Conservation (phyloP, 768 basidiomycete genomes). For the Kwoniella bestiolae region DNA sequence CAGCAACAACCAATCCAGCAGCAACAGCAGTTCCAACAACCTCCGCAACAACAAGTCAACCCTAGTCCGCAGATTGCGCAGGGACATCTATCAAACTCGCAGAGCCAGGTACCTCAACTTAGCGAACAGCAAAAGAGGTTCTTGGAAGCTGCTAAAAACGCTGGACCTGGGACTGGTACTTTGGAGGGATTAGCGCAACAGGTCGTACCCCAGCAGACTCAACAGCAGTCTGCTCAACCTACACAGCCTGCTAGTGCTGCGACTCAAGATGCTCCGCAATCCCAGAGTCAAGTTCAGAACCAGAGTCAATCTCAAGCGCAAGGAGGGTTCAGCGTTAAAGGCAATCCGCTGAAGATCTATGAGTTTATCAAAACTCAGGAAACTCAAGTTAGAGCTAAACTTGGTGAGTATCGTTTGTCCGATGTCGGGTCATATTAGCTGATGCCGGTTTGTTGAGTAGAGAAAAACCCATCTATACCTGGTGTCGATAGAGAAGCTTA, state of each 20-base stretch:
- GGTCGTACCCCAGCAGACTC: slow-evolving; percentile 6
- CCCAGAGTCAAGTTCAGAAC: slow-evolving; percentile 7
- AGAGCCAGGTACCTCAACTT: slow-evolving; percentile 8
- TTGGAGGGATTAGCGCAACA: slow-evolving; percentile 10
- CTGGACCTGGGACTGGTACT: slow-evolving; percentile 4
- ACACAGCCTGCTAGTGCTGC: background rate
- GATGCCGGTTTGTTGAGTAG: no score
- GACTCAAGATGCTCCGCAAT: slow-evolving; percentile 10
- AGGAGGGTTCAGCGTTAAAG: slow-evolving; percentile 6
- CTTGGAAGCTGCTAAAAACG: slow-evolving; percentile 14
- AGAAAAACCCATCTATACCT: slow-evolving; percentile 9
- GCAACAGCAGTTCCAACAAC: slow-evolving; percentile 16
- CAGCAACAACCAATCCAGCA: slow-evolving; percentile 18
- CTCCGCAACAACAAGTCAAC: slow-evolving; percentile 4
- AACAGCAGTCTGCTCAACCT: slow-evolving; percentile 2
- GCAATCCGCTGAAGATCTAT: slow-evolving; percentile 16
- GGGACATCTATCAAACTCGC: slow-evolving; percentile 1
- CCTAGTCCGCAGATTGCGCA: slow-evolving; percentile 13
- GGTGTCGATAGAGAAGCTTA: slow-evolving; percentile 15
- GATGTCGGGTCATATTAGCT: no score
- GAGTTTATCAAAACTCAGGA: slow-evolving; percentile 23
- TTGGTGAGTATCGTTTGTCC: slow-evolving; percentile 17
- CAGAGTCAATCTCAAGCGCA: background rate
- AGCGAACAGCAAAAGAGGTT: slow-evolving; percentile 23
- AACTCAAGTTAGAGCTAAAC: background rate